phyloP scores from a whole-genome alignment of 75 land plant species.

The Pinus taeda region DNA sequence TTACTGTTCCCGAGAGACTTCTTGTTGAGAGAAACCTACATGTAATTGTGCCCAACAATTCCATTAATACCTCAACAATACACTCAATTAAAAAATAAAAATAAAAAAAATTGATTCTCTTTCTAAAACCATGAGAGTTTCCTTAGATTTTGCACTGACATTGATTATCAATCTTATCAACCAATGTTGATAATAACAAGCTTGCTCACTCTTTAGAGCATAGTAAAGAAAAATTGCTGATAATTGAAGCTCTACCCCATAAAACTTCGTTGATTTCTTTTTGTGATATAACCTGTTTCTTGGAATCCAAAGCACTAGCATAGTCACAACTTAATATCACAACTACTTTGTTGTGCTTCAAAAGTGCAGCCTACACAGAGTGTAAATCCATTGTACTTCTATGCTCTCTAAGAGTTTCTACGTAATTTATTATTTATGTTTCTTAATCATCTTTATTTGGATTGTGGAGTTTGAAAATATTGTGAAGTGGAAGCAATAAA shows the following conservation, averaged over 20 bases:
- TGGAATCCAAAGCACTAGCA: slow-evolving; percentile 49
- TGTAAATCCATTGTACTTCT: not conserved
- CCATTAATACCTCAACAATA: too few species aligned
- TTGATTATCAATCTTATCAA: too few species aligned
- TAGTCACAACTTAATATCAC: slow-evolving; percentile 40
- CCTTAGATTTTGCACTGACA: too few species aligned
- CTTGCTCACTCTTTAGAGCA: slow-evolving; percentile 76
- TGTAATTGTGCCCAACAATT: too few species aligned
- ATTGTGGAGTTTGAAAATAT: too few species aligned
- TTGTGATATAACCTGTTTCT: slow-evolving; percentile 7
- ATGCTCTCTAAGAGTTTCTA: not conserved
- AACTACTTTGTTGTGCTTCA: slow-evolving; percentile 49
- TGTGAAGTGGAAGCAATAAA: too few species aligned
- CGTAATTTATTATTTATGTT: too few species aligned
- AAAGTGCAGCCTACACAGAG: slow-evolving; percentile 23
- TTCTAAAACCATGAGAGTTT: too few species aligned
- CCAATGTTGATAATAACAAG: slow-evolving; percentile 69
- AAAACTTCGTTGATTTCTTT: not conserved
- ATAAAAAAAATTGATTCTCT: too few species aligned
- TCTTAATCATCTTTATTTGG: too few species aligned
- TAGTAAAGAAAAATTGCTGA: slow-evolving; percentile 64
- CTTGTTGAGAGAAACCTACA: slow-evolving; percentile 14
- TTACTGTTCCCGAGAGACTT: not conserved
- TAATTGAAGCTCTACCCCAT: slow-evolving; percentile 52
- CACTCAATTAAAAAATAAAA: too few species aligned